These are phyloP conservation scores for Leptoxyphium fumago DNA, from an alignment of 2,329 filamentous ascomycete species.

Conservation along the genomic window DNA sequence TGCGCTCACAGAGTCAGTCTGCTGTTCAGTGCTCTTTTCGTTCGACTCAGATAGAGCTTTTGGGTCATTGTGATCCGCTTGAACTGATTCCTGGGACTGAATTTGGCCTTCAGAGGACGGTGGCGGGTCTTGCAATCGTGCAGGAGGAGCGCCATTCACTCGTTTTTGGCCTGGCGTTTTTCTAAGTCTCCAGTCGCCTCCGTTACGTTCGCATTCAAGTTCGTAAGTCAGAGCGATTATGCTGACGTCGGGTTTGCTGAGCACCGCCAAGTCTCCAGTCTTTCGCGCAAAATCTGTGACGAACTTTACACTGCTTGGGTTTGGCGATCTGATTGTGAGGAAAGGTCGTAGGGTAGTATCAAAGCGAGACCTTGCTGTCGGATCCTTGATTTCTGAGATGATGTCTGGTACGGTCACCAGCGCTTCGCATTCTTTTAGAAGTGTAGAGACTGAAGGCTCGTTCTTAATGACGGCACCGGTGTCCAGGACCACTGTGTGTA, in stretches of 20 bases:
- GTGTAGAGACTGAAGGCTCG: slow-evolving; percentile 67
- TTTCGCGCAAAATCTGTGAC: slow-evolving; percentile 73
- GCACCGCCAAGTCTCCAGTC: slow-evolving; percentile 76
- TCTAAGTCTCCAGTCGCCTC: slow-evolving; percentile 75
- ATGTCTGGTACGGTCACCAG: slow-evolving; percentile 78
- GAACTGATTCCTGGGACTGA: not conserved
- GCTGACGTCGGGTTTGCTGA: slow-evolving; percentile 80
- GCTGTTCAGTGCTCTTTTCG: not conserved
- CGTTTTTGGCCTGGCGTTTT: slow-evolving; percentile 65
- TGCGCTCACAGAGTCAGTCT: not conserved
- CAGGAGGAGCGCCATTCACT: slow-evolving; percentile 54
- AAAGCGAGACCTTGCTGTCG: slow-evolving; percentile 62
- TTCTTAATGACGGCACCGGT: slow-evolving; percentile 90
- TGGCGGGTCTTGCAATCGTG: slow-evolving; percentile 13
- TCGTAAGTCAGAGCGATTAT: slow-evolving; percentile 86
- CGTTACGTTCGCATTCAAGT: slow-evolving; percentile 78
- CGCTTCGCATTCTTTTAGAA: slow-evolving; percentile 60
- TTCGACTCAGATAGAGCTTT: not conserved
- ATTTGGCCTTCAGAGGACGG: not conserved
- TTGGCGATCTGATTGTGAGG: slow-evolving; percentile 59
- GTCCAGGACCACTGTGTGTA: slow-evolving; percentile 77
- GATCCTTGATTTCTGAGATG: slow-evolving; percentile 74
- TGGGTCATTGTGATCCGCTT: slow-evolving; percentile 1
- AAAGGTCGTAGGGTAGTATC: slow-evolving; percentile 80
- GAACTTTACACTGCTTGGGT: slow-evolving; percentile 60